phyloP scores from a whole-genome alignment of 768 basidiomycete genomes.

The Collybia mongolica region DNA sequence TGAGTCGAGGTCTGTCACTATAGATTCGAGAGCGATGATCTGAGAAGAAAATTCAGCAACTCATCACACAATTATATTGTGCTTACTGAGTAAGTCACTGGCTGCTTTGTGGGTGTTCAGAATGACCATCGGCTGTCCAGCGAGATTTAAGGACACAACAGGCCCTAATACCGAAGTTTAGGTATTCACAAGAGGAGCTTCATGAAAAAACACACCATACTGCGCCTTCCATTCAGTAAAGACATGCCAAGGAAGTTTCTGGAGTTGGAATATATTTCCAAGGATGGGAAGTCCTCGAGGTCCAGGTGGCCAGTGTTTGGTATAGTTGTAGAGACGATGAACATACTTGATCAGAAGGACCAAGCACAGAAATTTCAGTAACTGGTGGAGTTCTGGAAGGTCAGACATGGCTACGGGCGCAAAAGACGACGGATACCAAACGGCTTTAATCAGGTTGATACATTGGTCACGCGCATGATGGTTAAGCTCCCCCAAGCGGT shows the following conservation, averaged over 20 bases:
- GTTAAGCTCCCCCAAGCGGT: too few relatives aligned
- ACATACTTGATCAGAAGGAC: too few relatives aligned
- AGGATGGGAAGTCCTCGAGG: conserved; percentile 3
- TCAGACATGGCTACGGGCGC: too few relatives aligned
- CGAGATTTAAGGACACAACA: conserved; percentile 3
- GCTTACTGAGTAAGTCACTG: not conserved
- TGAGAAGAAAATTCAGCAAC: not conserved
- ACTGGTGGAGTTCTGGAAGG: too few relatives aligned
- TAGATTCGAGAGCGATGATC: conserved; percentile 1
- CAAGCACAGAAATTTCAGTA: too few relatives aligned
- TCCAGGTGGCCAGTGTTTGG: not conserved
- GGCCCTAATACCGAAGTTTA: conserved; percentile 1
- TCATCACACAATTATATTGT: too few relatives aligned
- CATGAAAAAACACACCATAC: not conserved
- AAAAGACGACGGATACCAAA: too few relatives aligned
- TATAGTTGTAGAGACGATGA: too few relatives aligned
- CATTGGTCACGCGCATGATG: too few relatives aligned
- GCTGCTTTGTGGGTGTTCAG: conserved; percentile 2
- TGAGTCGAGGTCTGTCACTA: conserved; percentile 3
- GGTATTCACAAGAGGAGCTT: too few relatives aligned
- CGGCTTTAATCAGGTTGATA: too few relatives aligned
- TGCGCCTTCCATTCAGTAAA: conserved; percentile 2
- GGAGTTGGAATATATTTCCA: conserved; percentile 6
- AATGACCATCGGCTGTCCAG: conserved; percentile 1
- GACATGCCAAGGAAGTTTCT: not conserved